Evolutionary conservation across 129 eudicot species (phyloP), one percentile per base, ranked within the genome.

Genomic region (Flaveria linearis): DNA sequence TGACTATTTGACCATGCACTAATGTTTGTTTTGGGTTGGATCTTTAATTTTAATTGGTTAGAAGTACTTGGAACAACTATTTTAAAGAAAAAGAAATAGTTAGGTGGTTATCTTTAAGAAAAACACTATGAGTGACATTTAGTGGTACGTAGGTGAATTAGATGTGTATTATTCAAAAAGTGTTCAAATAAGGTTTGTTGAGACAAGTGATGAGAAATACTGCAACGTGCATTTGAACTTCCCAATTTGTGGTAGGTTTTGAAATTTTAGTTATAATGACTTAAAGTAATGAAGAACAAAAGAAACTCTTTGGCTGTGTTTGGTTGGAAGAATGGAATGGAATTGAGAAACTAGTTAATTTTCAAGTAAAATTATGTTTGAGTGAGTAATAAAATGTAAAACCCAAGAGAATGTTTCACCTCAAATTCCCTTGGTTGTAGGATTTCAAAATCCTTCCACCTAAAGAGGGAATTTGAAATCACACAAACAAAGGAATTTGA

Each of bases 181-280:
- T 20, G 53, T 20, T 55, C 20, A 41, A 73, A 73, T 57, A 57
- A 14, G 43, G 39, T 73, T 73, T 73, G 53, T 9, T 73, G 16
- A 49, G 16, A 49, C 53, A 61, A 70, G 61, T 49, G 8, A 46
- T 36, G 53, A 73, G 42, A 52, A 69, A 12, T 66, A 41, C 23
- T 28, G 47, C 60, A 47, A 73, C 77, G 68, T 73, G 77, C 51
- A 12, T 56, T 56, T 73, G 55, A 73, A 73, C 46, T n/a, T 33
- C 12, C 5, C 10, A 10, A 10, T 26, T 61, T 61, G 68, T 61
- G 26, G 68, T 28, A 61, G 5, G 18, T 61, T 61, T 61, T 61
- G 2, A 16, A 49, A 12, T 13, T 6, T 61, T 61, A 52, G 25
- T 17, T 52, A 52, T 52, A 17, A 52, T 52, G 20, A n/a, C 60